Evolutionary conservation across 1,284 basidiomycete genomes (phyloP).

Genomic region (Puccinia novopanici): DNA sequence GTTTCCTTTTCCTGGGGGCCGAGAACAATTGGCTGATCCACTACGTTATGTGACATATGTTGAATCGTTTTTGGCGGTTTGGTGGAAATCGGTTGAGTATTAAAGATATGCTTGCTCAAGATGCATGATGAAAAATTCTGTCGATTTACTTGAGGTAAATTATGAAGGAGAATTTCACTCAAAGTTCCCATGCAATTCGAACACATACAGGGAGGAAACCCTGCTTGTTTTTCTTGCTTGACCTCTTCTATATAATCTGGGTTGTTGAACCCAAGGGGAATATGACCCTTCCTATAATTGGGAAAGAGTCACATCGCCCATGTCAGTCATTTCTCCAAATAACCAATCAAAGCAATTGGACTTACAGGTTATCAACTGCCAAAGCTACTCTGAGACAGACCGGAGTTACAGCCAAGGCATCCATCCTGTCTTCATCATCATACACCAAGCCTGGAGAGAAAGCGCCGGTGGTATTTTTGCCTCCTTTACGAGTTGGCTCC

Average conservation of each 20-base stretch:
- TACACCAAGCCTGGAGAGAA: too few species aligned
- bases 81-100: too few species aligned
- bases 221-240: neutral
- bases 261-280: neutral
- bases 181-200: neutral
- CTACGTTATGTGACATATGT: too few species aligned
- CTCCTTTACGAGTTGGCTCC: neutral
- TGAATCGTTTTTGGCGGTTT: too few species aligned
- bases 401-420: neutral
- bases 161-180: too few species aligned
- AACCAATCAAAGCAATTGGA: too few species aligned
- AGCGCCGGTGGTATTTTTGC: neutral
- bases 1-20: too few species aligned
- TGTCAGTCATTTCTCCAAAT: too few species aligned
- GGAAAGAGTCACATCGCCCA: neutral
- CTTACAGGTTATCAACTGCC: neutral
- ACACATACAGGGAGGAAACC: neutral
- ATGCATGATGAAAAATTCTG: too few species aligned
- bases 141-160: too few species aligned
- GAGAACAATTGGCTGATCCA: too few species aligned
- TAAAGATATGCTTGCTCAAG: too few species aligned
- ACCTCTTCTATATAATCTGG: neutral
- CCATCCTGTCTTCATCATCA: neutral
- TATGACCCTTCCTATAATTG: neutral
- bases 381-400: neutral